Evolutionary conservation across 2,329 filamentous ascomycete genomes (phyloP).

Genomic region (Sporothrix inflata): DNA sequence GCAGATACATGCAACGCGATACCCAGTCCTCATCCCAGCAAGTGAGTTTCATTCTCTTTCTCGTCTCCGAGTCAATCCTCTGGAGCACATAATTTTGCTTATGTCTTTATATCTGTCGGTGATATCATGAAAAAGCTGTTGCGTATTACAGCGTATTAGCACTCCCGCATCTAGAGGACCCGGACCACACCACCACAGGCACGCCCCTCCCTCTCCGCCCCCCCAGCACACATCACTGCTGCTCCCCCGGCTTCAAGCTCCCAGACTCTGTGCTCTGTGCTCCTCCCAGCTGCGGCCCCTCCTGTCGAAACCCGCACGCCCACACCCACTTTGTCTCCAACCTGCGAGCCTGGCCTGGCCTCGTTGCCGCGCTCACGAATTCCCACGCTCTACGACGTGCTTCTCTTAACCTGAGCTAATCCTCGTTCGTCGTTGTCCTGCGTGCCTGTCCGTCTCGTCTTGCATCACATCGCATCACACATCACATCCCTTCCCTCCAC

Average conservation of each 20-base stretch:
- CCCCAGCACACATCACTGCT: not conserved
- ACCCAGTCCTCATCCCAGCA: not conserved
- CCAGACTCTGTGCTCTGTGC: not conserved
- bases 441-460: slow-evolving; percentile 9
- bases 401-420: not conserved
- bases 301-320: slow-evolving; percentile 11
- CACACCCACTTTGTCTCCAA: slow-evolving; percentile 1
- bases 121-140: not conserved
- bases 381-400: not conserved
- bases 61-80: not conserved
- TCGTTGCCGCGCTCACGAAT: not conserved
- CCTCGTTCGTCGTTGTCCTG: not conserved
- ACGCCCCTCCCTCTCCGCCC: not conserved
- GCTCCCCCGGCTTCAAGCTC: not conserved
- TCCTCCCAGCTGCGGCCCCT: not conserved
- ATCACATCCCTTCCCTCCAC: not conserved
- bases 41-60: not conserved
- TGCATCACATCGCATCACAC: not conserved
- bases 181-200: not conserved
- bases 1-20: not conserved
- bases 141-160: not conserved
- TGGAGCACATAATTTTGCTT: not conserved
- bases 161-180: not conserved
- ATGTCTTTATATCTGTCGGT: not conserved
- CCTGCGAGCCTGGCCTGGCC: not conserved